These are phyloP conservation scores for Salpingoeca rosetta DNA, from an alignment of 78 protist species.

Conservation along the genomic window DNA sequence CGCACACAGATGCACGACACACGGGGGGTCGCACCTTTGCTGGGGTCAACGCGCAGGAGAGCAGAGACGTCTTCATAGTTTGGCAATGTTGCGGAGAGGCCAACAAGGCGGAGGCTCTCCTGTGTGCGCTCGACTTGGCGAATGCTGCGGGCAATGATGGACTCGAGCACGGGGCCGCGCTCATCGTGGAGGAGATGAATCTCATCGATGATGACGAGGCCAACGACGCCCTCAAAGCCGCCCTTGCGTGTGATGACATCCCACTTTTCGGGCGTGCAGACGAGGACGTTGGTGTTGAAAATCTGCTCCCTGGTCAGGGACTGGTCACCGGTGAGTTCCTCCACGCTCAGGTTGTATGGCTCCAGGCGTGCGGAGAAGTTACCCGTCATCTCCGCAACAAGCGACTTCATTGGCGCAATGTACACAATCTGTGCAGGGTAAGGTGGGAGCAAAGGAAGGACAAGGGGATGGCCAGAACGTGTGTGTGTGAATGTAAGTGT, in stretches of 20 bases:
- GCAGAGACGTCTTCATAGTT: slow-evolving; percentile 96
- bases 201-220: slow-evolving; percentile 84
- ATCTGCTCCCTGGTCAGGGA: slow-evolving; percentile 75
- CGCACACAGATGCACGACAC: no score
- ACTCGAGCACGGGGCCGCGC: slow-evolving; percentile 98
- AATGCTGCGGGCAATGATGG: slow-evolving; percentile 81
- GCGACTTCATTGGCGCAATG: slow-evolving; percentile 99
- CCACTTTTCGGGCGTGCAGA: slow-evolving; percentile 99
- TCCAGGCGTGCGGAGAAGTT: slow-evolving; percentile 73
- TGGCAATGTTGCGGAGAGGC: slow-evolving; percentile 98
- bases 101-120: slow-evolving; percentile 87
- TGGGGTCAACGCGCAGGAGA: slow-evolving; percentile 81
- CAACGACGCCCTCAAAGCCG: slow-evolving; percentile 76
- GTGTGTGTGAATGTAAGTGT: no score
- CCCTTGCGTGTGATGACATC: slow-evolving; percentile 96
- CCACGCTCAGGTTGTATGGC: slow-evolving; percentile 58
- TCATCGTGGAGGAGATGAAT: slow-evolving; percentile 97
- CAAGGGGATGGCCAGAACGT: no score
- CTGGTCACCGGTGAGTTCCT: slow-evolving; percentile 96
- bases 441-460: slow-evolving; percentile 13
- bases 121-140: slow-evolving; percentile 48
- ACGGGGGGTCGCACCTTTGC: no score
- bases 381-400: slow-evolving; percentile 88
- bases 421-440: slow-evolving; percentile 87
- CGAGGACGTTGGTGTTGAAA: slow-evolving; percentile 83